Evolutionary conservation across 2,329 filamentous ascomycete genomes (phyloP), one percentile per base, ranked within the genome.

Genomic region (Penicillium sp.): DNA sequence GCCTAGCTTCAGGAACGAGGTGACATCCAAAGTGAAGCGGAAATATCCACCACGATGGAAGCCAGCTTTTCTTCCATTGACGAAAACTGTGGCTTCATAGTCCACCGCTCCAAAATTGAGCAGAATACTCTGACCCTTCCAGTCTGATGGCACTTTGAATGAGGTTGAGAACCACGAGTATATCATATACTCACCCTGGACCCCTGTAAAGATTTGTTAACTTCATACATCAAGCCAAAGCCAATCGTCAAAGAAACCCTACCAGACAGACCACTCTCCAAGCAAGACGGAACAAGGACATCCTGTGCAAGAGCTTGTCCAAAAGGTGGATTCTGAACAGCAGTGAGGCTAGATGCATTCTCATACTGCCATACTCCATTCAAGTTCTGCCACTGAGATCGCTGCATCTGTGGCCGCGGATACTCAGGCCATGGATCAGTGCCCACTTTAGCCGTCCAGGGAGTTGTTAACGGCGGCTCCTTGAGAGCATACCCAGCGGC

Each of bases 41-140:
- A 81, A 85, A 63, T 87, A 88, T 0, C 86, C 86, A 23, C 86
- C 86, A 1, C 78, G 74, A 58, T 88, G 77, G 50, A 77, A 79
- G 0, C 77, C 80, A 3, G 79, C 80, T 20, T 79, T 58, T 23
- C 78, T 63, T 2, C 81, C 81, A 59, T 86, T 87, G 60, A 88
- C 73, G 55, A 81, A 87, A 1, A 88, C 80, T 0, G 76, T 78
- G 4, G 75, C 74, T 62, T 81, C 77, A 54, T 81, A 82, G 57
- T 82, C 79, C 7, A 82, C 78, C 4, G 79, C 79, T 20, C 74
- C 79, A 47, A 82, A 82, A 52, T 80, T 79, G 12, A 82, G 69
- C 11, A 81, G 59, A 3, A 79, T 67, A 11, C 69, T 69, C 50
- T 77, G 68, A 6, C 68, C 70, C 12, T 69, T 67, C 79, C 79